These are phyloP conservation scores for Phytophthora sojae DNA, from an alignment of 352 stramenopile species.

Conservation along the genomic window DNA sequence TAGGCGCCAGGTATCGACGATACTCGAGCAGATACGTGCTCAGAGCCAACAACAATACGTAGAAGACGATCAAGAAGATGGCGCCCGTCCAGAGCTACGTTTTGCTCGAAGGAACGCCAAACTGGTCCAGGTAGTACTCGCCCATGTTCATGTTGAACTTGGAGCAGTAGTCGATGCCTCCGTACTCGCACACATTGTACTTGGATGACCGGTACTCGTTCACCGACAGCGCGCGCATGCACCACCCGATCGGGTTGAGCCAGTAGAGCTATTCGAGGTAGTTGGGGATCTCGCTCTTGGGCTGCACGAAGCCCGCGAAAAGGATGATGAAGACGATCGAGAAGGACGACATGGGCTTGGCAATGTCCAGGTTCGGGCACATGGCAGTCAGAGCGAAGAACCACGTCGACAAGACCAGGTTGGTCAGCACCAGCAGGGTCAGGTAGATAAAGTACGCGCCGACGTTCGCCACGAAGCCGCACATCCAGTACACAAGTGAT, in stretches of 20 bases:
- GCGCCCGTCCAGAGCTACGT: slow-evolving; percentile 48
- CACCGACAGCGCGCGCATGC: slow-evolving; percentile 48
- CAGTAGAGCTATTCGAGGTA: slow-evolving; percentile 12
- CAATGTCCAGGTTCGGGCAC: slow-evolving; percentile 18
- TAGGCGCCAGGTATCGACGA: slow-evolving; percentile 17
- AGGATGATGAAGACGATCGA: slow-evolving; percentile 21
- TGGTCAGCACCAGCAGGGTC: slow-evolving; percentile 13
- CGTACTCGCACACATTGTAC: slow-evolving; percentile 43
- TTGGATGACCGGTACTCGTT: slow-evolving; percentile 50
- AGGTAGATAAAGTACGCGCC: slow-evolving; percentile 22
- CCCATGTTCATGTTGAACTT: slow-evolving; percentile 40
- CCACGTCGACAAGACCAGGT: slow-evolving; percentile 19
- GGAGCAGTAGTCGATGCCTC: slow-evolving; percentile 47
- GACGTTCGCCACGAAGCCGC: slow-evolving; percentile 48
- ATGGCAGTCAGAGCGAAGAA: slow-evolving; percentile 16
- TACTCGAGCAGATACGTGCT: slow-evolving; percentile 42
- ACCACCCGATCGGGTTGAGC: slow-evolving; percentile 54
- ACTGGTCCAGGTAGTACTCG: slow-evolving; percentile 45
- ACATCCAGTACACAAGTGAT: slow-evolving; percentile 82
- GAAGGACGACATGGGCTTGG: slow-evolving; percentile 19
- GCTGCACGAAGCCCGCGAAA: slow-evolving; percentile 20
- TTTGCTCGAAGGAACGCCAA: slow-evolving; percentile 49
- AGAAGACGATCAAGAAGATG: slow-evolving; percentile 42
- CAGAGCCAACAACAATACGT: slow-evolving; percentile 41
- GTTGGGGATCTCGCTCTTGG: slow-evolving; percentile 15